Conservation (phyloP, 148 eudicot species). For the Nepenthes gracilis region DNA sequence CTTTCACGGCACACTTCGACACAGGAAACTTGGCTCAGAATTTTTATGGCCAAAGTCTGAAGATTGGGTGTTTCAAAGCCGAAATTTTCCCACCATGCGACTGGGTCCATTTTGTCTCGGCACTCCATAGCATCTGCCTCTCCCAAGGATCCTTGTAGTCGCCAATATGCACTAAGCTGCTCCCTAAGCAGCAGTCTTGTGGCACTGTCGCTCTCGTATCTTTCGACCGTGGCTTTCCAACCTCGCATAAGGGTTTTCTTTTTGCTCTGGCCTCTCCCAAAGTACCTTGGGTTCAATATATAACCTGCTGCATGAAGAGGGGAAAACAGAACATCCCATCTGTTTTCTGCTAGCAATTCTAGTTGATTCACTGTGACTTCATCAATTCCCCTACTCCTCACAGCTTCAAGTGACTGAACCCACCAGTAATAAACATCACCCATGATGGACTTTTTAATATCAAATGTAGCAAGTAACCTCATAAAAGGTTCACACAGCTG, state of each 20-base stretch:
- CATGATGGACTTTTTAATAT: conserved; percentile 33
- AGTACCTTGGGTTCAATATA: conserved; percentile 28
- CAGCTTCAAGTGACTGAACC: conserved; percentile 33
- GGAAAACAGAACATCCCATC: conserved; percentile 33
- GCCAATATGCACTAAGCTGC: conserved; percentile 32
- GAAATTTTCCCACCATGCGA: conserved; percentile 50
- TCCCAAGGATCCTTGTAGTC: conserved; percentile 30
- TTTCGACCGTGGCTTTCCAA: conserved; percentile 33
- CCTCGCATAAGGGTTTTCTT: conserved; percentile 37
- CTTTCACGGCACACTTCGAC: conserved; percentile 24
- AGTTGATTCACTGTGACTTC: conserved; percentile 27
- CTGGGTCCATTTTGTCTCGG: conserved; percentile 48
- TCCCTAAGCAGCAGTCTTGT: conserved; percentile 25
- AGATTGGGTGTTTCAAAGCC: conserved; percentile 36
- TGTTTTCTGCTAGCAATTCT: conserved; percentile 30
- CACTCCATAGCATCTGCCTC: conserved; percentile 44
- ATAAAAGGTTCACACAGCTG: conserved; percentile 36
- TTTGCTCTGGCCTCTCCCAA: conserved; percentile 36
- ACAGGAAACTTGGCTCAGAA: conserved; percentile 29
- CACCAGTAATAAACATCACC: conserved; percentile 37
- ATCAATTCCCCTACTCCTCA: conserved; percentile 27
- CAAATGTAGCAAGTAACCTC: conserved; percentile 17
- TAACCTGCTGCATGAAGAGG: conserved; percentile 46
- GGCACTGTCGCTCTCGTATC: conserved; percentile 26
- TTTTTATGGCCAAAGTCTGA: conserved; percentile 34